Conservation (phyloP, 148 eudicot species). For the Rhododendron mucronatum region DNA sequence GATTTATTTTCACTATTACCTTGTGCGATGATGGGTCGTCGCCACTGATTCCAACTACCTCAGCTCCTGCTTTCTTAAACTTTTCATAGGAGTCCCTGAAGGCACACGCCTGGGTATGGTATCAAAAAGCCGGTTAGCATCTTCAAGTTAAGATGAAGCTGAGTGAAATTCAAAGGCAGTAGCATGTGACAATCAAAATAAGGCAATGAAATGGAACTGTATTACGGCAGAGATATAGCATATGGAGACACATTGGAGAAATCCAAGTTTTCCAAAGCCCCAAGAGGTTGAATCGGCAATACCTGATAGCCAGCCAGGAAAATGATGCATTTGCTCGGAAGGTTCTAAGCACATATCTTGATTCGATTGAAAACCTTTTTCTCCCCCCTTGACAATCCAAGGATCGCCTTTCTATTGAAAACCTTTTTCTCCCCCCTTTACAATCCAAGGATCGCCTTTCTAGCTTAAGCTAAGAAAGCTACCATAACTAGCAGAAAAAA, state of each 20-base stretch:
- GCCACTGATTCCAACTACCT: slow-evolving; percentile 92
- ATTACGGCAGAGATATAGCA: background rate
- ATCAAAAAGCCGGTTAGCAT: background rate
- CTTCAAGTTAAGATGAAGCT: background rate
- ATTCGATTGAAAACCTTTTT: background rate
- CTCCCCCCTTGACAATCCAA: background rate
- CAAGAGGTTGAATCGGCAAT: background rate
- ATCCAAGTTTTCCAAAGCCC: background rate
- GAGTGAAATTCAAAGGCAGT: background rate
- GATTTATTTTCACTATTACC: slow-evolving; percentile 32
- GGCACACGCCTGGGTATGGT: slow-evolving; percentile 74
- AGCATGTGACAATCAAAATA: background rate
- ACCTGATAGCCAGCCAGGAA: background rate
- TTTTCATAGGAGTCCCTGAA: slow-evolving; percentile 97
- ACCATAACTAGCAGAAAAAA: background rate
- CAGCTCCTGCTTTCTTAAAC: slow-evolving; percentile 98
- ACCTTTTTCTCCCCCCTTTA: no score
- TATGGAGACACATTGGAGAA: background rate
- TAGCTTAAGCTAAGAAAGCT: background rate
- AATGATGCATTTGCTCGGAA: background rate
- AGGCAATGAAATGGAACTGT: background rate
- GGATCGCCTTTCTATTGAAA: no score
- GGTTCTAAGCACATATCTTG: background rate
- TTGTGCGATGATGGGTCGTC: slow-evolving; percentile 86
- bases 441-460: background rate